A percentile compares a stretch with the other conserved stretches of the same genome.
Conservation (phyloP, 1,139 yeast species). For the Lodderomyces metapsilosis region DNA sequence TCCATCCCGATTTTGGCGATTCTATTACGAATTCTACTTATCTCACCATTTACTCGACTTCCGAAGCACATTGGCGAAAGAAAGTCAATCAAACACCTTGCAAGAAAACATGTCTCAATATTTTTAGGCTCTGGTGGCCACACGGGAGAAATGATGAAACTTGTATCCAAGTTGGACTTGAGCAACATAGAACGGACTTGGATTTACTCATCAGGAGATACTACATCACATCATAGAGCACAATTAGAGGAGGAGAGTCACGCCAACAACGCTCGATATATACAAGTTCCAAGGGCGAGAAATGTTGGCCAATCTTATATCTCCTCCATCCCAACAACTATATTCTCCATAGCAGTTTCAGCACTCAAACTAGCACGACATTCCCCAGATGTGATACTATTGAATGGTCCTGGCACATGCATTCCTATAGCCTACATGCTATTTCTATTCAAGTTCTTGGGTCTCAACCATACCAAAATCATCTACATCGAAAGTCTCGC, state of each 20-base stretch:
- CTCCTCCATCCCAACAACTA: slow-evolving; percentile 54
- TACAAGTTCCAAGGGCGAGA: slow-evolving; percentile 69
- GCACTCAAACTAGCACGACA: slow-evolving; percentile 21
- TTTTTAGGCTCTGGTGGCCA: slow-evolving; percentile 88
- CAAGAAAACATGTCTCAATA: slow-evolving; percentile 43
- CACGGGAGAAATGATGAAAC: slow-evolving; percentile 88
- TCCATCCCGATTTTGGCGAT: slow-evolving; percentile 4
- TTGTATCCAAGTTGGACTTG: slow-evolving; percentile 43
- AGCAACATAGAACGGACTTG: slow-evolving; percentile 36
- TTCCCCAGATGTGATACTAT: slow-evolving; percentile 54
- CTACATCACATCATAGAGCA: slow-evolving; percentile 54
- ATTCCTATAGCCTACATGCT: slow-evolving; percentile 71
- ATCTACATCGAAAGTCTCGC: slow-evolving; percentile 89
- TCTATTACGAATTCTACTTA: slow-evolving; percentile 14
- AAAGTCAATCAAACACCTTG: slow-evolving; percentile 2
- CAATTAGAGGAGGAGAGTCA: slow-evolving; percentile 24
- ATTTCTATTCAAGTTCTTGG: slow-evolving; percentile 52
- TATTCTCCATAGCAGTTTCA: slow-evolving; percentile 36
- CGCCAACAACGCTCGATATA: slow-evolving; percentile 18
- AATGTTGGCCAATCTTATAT: slow-evolving; percentile 63
- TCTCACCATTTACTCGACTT: slow-evolving; percentile 27
- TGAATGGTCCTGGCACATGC: slow-evolving; percentile 95
- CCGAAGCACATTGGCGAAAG: slow-evolving; percentile 5
- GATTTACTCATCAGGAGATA: slow-evolving; percentile 57
- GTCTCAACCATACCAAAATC: slow-evolving; percentile 55